Conservation (phyloP, 345 rosid genomes). For the Melastoma malabathricum region DNA sequence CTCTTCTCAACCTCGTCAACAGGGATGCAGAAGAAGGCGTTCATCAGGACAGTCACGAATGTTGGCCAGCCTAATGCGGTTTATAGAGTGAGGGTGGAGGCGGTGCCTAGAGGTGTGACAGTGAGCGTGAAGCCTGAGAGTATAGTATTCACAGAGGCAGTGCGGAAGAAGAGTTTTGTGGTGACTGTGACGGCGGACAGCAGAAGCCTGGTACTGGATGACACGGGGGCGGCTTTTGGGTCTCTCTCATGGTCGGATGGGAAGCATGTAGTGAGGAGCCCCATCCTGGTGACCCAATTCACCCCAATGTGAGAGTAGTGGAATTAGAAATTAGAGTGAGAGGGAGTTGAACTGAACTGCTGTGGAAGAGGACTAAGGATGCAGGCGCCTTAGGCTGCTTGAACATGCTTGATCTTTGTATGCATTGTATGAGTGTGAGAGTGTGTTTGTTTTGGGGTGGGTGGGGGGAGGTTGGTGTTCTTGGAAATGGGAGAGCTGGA, state of each 20-base stretch:
- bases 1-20: slow-evolving; percentile 30
- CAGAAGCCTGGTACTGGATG: slow-evolving; percentile 33
- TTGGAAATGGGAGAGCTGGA: too few species aligned
- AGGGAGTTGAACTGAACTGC: too few species aligned
- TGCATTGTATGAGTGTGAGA: too few species aligned
- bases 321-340: too few species aligned
- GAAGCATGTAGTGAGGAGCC: slow-evolving; percentile 60
- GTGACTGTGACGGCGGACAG: slow-evolving; percentile 43
- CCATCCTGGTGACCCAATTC: slow-evolving; percentile 51
- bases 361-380: too few species aligned
- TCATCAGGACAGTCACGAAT: slow-evolving; percentile 57
- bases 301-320: slow-evolving; percentile 22
- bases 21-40: slow-evolving; percentile 25
- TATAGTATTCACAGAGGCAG: slow-evolving; percentile 28
- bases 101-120: slow-evolving; percentile 44
- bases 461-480: too few species aligned
- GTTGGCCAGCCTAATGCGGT: slow-evolving; percentile 37
- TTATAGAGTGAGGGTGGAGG: slow-evolving; percentile 28
- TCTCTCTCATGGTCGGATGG: slow-evolving; percentile 73
- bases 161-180: slow-evolving; percentile 44
- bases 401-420: too few species aligned
- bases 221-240: slow-evolving; percentile 59
- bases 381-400: too few species aligned
- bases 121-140: slow-evolving; percentile 45
- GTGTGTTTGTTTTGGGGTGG: too few species aligned